Evolutionary conservation across 108 stramenopile genomes (phyloP).

Genomic region (Skeletonema menzelii): DNA sequence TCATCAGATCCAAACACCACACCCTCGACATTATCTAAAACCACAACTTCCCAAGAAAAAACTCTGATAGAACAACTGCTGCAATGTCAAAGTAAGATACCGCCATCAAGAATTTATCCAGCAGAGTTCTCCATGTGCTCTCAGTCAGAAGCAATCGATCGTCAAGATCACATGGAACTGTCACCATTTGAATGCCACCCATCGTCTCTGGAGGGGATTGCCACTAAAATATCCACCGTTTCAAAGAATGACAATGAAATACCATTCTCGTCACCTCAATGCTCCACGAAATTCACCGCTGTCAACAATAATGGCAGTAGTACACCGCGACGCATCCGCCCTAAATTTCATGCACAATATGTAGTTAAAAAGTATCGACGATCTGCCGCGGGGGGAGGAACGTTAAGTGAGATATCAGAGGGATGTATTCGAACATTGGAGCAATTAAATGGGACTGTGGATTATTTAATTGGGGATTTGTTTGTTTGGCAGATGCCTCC

Average conservation of each 20-base stretch:
- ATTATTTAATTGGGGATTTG: conserved; percentile 30
- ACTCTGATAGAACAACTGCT: conserved; percentile 18
- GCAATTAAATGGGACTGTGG: conserved; percentile 23
- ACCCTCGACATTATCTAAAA: not conserved
- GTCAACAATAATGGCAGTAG: not conserved
- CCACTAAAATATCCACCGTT: not conserved
- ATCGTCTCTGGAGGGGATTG: not conserved
- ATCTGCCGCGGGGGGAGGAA: conserved; percentile 47
- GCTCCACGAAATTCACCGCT: not conserved
- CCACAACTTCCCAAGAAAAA: not conserved
- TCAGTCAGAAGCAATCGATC: conserved; percentile 38
- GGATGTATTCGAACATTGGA: conserved; percentile 18
- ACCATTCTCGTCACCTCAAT: not conserved
- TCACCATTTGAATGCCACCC: conserved; percentile 40
- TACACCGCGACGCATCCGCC: conserved; percentile 12
- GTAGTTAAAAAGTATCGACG: conserved; percentile 52
- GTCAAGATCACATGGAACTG: conserved; percentile 37
- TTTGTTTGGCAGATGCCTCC: conserved; percentile 30
- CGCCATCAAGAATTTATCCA: not conserved
- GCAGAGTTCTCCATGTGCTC: conserved; percentile 46
- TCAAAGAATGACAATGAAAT: not conserved
- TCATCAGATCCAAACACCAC: not conserved
- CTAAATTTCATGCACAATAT: conserved; percentile 25
- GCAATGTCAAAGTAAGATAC: not conserved
- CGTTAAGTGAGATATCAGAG: not conserved